Evolutionary conservation across 805 yeast genomes (phyloP).

Genomic region (Candida ortonii): DNA sequence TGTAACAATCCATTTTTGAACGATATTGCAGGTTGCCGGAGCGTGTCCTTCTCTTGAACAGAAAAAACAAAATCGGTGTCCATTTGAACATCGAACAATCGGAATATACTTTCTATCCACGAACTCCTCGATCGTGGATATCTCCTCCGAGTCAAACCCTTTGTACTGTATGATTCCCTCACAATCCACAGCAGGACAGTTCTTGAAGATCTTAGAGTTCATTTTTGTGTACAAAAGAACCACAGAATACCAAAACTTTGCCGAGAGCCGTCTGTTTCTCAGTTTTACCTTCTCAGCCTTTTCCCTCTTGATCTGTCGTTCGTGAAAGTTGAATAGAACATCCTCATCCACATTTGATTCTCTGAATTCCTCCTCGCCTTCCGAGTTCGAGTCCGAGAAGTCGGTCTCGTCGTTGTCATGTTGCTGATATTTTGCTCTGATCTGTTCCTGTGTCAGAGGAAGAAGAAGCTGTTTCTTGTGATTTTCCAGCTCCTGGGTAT

Average conservation of each 20-base stretch:
- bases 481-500: constrained; percentile 6
- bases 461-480: constrained; percentile 4
- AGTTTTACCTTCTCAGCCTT: constrained; percentile 21
- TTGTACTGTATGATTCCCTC: constrained; percentile 45
- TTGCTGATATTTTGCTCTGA: constrained; percentile 20
- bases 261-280: constrained; percentile 27
- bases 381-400: constrained; percentile 8
- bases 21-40: constrained; percentile 78
- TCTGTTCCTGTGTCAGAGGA: constrained; percentile 22
- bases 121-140: constrained; percentile 27
- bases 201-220: constrained; percentile 46
- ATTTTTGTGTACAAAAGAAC: constrained; percentile 53
- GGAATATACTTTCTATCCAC: constrained; percentile 44
- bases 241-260: constrained; percentile 41
- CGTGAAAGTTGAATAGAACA: constrained; percentile 25
- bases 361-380: constrained; percentile 7
- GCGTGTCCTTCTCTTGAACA: constrained; percentile 76
- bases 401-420: constrained; percentile 9
- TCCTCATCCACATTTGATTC: constrained; percentile 9
- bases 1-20: constrained; percentile 69
- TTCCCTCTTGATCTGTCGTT: constrained; percentile 21
- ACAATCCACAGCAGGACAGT: constrained; percentile 90
- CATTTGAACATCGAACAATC: constrained; percentile 61
- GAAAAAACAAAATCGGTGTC: constrained; percentile 73
- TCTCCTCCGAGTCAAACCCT: constrained; percentile 33